phyloP scores from a whole-genome alignment of 148 eudicot genomes.

The Nyssa sinensis region DNA sequence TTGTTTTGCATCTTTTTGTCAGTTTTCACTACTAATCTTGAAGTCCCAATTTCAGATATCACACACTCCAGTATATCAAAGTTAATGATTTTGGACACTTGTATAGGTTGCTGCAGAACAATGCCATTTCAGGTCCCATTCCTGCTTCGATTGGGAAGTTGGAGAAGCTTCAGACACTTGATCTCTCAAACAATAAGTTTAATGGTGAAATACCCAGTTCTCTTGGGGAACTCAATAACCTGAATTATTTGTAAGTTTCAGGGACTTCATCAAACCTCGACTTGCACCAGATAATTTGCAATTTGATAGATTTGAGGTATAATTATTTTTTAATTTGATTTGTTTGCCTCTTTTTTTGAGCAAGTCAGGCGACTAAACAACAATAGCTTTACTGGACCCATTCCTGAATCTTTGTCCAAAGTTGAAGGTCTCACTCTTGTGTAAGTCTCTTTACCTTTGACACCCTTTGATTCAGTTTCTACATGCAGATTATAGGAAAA shows the following conservation, averaged over 20 bases:
- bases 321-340: neutral
- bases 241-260: constrained; percentile 76
- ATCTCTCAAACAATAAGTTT: constrained; percentile 73
- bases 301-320: neutral
- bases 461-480: neutral
- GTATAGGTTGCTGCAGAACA: constrained; percentile 77
- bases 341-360: constrained; percentile 21
- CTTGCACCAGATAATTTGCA: neutral
- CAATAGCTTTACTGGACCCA: constrained; percentile 77
- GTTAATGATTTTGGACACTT: constrained; percentile 8
- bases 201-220: constrained; percentile 68
- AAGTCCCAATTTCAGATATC: neutral
- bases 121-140: constrained; percentile 69
- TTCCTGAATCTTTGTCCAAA: constrained; percentile 57
- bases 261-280: neutral
- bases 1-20: neutral
- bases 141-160: constrained; percentile 66
- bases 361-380: constrained; percentile 81
- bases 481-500: neutral
- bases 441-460: constrained; percentile 43
- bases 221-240: constrained; percentile 56
- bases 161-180: constrained; percentile 78
- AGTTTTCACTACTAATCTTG: neutral
- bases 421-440: constrained; percentile 72
- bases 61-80: no score